Evolutionary conservation across 768 basidiomycete species (phyloP).

Genomic region (Strobilomyces confusus): DNA sequence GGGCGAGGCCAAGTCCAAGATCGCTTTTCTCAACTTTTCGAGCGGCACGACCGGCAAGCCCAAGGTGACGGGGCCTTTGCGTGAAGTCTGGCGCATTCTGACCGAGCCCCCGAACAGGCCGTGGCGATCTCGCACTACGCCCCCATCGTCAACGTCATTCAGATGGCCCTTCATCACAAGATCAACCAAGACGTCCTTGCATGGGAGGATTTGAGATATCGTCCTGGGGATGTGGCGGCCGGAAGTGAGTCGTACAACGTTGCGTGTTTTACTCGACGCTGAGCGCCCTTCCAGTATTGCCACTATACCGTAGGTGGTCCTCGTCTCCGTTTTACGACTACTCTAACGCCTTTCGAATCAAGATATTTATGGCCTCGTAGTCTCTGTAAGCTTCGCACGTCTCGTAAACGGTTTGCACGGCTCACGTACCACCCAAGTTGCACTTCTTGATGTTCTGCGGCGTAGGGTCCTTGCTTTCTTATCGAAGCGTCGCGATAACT

Average conservation of each 20-base stretch:
- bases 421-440: constrained; percentile 33
- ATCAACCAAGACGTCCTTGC: constrained; percentile 37
- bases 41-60: constrained; percentile 69
- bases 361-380: constrained; percentile 62
- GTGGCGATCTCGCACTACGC: constrained; percentile 64
- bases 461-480: too few relatives aligned
- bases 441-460: constrained; percentile 11
- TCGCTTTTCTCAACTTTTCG: constrained; percentile 70
- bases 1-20: constrained; percentile 56
- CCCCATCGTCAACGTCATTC: constrained; percentile 61
- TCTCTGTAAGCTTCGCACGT: constrained; percentile 39
- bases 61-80: constrained; percentile 13
- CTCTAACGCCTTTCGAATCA: constrained; percentile 12
- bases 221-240: too few relatives aligned
- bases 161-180: constrained; percentile 50
- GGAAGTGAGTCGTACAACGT: too few relatives aligned
- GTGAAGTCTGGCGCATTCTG: not conserved
- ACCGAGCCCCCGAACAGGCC: constrained; percentile 39
- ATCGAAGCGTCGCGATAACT: too few relatives aligned
- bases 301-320: constrained; percentile 51
- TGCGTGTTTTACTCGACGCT: constrained; percentile 3
- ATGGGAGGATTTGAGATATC: not conserved
- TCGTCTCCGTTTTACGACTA: not conserved
- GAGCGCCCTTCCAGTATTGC: constrained; percentile 41
- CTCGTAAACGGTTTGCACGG: not conserved